A percentile compares a stretch with the other conserved stretches of the same genome.
Conservation (phyloP, 805 yeast species). For the Pachysolen tannophilus region DNA sequence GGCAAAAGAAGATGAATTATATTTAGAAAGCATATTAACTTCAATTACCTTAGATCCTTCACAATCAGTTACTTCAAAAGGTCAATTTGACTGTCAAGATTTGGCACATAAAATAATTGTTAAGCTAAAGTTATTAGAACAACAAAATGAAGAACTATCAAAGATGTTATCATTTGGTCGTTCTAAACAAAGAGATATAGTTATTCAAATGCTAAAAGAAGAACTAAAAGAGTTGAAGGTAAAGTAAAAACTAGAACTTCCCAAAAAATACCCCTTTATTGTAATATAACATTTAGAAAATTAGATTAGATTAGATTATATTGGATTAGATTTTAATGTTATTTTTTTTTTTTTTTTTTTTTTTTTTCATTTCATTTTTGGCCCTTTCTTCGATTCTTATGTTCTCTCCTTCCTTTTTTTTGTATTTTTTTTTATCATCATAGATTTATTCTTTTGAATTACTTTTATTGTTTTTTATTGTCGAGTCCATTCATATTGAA, state of each 20-base stretch:
- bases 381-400: no score
- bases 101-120: conserved; percentile 64
- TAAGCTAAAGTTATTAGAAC: conserved; percentile 49
- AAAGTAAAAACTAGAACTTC: conserved; percentile 1
- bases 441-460: no score
- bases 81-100: conserved; percentile 68
- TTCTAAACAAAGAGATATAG: conserved; percentile 62
- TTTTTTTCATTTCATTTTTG: no score
- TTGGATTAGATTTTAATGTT: no score
- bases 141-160: conserved; percentile 64
- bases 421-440: no score
- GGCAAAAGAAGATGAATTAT: conserved; percentile 49
- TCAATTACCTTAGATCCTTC: conserved; percentile 46
- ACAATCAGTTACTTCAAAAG: conserved; percentile 38
- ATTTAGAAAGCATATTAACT: conserved; percentile 56
- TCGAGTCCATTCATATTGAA: no score
- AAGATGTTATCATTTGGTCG: conserved; percentile 72
- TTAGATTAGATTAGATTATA: no score
- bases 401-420: no score
- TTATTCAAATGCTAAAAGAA: conserved; percentile 49
- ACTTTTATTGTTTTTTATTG: no score
- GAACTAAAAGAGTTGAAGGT: conserved; percentile 39
- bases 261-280: neutral
- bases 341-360: no score
- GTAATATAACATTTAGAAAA: no score